Percentiles rank a stretch among this genome's conserved stretches.
These are phyloP conservation scores for Coccomyxa sp. DNA, from an alignment of 139 green algal species.

Conservation along the genomic window DNA sequence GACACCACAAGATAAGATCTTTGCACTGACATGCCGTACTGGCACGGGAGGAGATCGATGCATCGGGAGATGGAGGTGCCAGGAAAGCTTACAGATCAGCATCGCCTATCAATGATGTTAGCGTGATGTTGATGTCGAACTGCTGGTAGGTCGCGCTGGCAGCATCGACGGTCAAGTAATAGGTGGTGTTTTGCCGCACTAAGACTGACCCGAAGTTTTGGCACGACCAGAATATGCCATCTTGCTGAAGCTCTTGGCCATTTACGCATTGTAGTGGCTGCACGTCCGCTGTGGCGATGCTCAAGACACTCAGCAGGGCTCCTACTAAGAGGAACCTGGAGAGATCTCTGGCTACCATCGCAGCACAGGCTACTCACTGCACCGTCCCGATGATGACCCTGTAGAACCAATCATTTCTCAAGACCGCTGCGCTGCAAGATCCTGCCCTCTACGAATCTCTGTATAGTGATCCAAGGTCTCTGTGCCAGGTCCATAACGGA, in stretches of 20 bases:
- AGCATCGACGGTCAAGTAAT: not conserved
- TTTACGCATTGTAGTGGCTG: not conserved
- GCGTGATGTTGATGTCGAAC: slow-evolving; percentile 7
- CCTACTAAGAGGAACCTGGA: too few species aligned
- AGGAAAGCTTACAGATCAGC: not conserved
- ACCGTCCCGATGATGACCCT: too few species aligned
- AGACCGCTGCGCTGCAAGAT: too few species aligned
- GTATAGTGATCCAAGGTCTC: too few species aligned
- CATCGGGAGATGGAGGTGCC: not conserved
- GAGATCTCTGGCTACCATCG: too few species aligned
- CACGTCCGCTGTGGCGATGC: not conserved
- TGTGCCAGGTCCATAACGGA: too few species aligned
- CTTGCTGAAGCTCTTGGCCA: not conserved
- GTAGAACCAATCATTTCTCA: too few species aligned
- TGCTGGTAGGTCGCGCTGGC: not conserved
- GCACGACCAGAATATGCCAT: not conserved
- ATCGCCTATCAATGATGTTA: not conserved
- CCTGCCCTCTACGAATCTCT: too few species aligned
- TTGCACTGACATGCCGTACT: not conserved
- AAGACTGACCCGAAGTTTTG: not conserved
- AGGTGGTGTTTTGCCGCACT: not conserved
- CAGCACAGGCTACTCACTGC: too few species aligned
- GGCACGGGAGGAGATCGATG: not conserved
- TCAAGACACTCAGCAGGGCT: too few species aligned
- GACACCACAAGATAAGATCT: not conserved